A percentile compares a stretch with the other conserved stretches of the same genome.
These are phyloP conservation scores for Trypanosoma platydactyli DNA, from an alignment of 208 protist genomes.

Conservation along the genomic window DNA sequence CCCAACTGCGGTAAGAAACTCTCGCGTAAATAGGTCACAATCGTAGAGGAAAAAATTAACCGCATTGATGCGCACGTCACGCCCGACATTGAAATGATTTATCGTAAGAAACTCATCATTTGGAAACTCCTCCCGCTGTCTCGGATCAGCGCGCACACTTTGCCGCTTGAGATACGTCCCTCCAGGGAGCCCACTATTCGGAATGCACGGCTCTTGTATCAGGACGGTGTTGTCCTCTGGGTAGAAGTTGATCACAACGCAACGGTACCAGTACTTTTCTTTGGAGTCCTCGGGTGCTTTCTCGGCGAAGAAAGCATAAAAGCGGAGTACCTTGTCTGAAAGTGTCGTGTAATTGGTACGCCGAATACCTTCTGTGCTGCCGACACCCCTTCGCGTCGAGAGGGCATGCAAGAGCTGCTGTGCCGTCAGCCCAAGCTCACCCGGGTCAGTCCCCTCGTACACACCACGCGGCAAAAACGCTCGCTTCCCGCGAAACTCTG, in stretches of 20 bases:
- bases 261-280: constrained; percentile 89
- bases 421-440: constrained; percentile 57
- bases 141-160: constrained; percentile 67
- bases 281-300: constrained; percentile 83
- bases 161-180: constrained; percentile 93
- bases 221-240: constrained; percentile 94
- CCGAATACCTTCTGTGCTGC: constrained; percentile 22
- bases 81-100: constrained; percentile 93
- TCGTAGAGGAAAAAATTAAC: constrained; percentile 93
- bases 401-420: constrained; percentile 76
- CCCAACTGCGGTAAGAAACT: constrained; percentile 85
- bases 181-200: constrained; percentile 95
- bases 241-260: constrained; percentile 92
- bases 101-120: constrained; percentile 81
- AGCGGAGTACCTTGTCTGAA: constrained; percentile 95
- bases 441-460: constrained; percentile 43
- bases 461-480: constrained; percentile 53
- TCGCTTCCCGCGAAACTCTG: constrained; percentile 75
- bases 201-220: constrained; percentile 89
- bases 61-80: constrained; percentile 89
- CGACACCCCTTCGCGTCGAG: constrained; percentile 16
- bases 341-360: constrained; percentile 64
- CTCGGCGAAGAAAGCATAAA: constrained; percentile 96
- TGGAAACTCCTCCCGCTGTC: constrained; percentile 81
- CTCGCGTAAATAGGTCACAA: constrained; percentile 92